Base-by-base conservation (phyloP, 805 yeast genomes). In the Cyberlindnera veronae region DNA sequence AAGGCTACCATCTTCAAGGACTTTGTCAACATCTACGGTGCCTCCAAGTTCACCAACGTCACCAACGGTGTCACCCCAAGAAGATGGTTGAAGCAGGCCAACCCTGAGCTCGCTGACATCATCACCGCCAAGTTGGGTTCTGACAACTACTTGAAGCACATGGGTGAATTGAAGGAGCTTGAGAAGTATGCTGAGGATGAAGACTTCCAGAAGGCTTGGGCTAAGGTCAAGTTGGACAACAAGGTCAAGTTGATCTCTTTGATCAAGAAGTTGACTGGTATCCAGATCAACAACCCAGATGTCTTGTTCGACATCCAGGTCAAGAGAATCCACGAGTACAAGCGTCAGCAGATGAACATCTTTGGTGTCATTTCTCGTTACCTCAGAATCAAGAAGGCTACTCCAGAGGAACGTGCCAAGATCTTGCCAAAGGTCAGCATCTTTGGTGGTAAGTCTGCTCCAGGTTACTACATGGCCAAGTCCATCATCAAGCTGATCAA, bases 401-500 rank as follows among this genome's bases (percentile, higher is more conserved):
- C 86, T 26, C 68, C 74, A 9, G 76, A 75, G 41, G 83, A 87
- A 64, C 71, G 84, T 55, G 68, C 71, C 32, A 54, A 62, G 47
- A 74, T 77, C 55, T 79, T 74, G 61, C 81, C 96, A 44, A 85
- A 83, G 58, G 93, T 85, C 41, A 74, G 80, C 31, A 76, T 89
- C 45, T 80, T 90, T 63, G 97, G 97, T 51, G 97, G 97, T 60
- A 89, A 90, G 66, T 84, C 95, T 44, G 97, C 97, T 10, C 97
- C 97, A n/a, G 97, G 97, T 50, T 89, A 89, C 63, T 89, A 86
- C 68, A 86, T 89, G 79, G 97, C 97, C 44, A 89, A 89, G 66
- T 76, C 84, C 43, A 85, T 89, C 57, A 90, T 89, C 60, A 87
- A 88, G 63, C 72, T 89, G 62, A 76, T 89, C 58, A 89, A 85